phyloP scores from a whole-genome alignment of 2,329 filamentous ascomycete genomes.

The Epichloe aotearoae region DNA sequence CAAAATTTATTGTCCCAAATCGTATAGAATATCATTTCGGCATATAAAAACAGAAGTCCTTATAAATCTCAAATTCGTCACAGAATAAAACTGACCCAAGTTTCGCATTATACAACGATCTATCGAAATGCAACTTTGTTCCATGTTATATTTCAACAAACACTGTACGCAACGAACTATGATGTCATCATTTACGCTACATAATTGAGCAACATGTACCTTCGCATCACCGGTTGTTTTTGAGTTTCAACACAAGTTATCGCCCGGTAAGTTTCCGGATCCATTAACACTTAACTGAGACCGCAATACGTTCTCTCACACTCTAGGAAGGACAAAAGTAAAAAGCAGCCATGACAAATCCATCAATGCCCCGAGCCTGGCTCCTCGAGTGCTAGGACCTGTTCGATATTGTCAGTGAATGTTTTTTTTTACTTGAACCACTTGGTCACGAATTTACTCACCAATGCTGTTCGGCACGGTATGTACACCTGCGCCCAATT shows the following conservation, averaged over 20 bases:
- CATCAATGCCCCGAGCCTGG: neutral
- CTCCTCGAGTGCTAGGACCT: conserved; percentile 37
- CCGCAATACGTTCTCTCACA: neutral
- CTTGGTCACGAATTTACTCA: conserved; percentile 28
- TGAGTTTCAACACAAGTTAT: neutral
- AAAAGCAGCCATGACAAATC: conserved; percentile 1
- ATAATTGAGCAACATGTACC: neutral
- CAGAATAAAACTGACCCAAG: too few species aligned
- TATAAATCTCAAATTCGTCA: too few species aligned
- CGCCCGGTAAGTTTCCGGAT: neutral
- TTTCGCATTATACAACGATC: conserved; percentile 8
- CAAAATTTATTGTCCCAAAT: too few species aligned
- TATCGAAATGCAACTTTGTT: neutral
- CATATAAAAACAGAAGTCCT: too few species aligned
- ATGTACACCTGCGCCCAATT: conserved; percentile 93
- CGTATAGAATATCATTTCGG: too few species aligned
- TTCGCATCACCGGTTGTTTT: neutral
- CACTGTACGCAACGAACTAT: neutral
- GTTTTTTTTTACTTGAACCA: neutral
- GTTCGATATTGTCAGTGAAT: conserved; percentile 13
- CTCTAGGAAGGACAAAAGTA: too few species aligned
- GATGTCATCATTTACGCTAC: neutral
- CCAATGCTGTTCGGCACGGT: conserved; percentile 69
- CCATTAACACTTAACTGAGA: neutral
- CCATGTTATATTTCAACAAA: too few species aligned